Evolutionary conservation across 108 stramenopile species (phyloP).

Genomic region (Cyclotella atomus): DNA sequence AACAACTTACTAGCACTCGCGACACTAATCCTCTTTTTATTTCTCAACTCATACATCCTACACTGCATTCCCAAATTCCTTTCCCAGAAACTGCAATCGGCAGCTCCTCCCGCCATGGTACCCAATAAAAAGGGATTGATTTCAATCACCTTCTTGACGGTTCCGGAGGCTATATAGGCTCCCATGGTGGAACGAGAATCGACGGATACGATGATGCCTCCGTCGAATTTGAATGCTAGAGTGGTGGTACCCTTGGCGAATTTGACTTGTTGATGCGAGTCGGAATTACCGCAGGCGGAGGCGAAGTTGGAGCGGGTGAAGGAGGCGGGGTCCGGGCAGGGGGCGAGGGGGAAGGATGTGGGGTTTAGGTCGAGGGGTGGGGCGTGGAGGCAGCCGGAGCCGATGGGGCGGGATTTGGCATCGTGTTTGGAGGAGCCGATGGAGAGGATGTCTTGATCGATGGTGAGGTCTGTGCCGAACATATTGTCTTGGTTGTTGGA

Average conservation of each 20-base stretch:
- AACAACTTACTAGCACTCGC: constrained; percentile 95
- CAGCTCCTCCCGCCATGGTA: constrained; percentile 99
- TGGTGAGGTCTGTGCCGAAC: constrained; percentile 42
- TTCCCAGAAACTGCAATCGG: constrained; percentile 99
- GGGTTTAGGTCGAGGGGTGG: constrained; percentile 35
- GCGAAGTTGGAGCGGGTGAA: constrained; percentile 90
- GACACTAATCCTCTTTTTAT: constrained; percentile 97
- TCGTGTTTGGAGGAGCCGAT: constrained; percentile 79
- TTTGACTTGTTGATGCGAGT: constrained; percentile 81
- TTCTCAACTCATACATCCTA: constrained; percentile 96
- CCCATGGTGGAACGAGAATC: constrained; percentile 99
- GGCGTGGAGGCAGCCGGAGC: constrained; percentile 51
- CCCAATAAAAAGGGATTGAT: constrained; percentile 99
- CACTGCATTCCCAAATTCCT: constrained; percentile 97
- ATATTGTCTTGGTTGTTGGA: constrained; percentile 15
- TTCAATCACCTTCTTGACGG: constrained; percentile 99
- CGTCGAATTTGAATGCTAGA: constrained; percentile 98
- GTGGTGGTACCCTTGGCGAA: constrained; percentile 99
- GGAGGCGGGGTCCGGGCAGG: constrained; percentile 80
- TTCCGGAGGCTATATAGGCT: constrained; percentile 95
- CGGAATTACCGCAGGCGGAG: constrained; percentile 84
- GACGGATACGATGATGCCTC: constrained; percentile 94
- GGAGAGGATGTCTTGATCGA: constrained; percentile 71
- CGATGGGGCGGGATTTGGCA: constrained; percentile 39
- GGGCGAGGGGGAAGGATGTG: constrained; percentile 72